Percentiles rank a stretch among this genome's conserved stretches.
Evolutionary conservation across 176 grass and related monocot species (phyloP).

Genomic region (Hordeum vulgare): MorexV3_pseudomolecules_assembly NC_058520.1:277958706-277959205

Average conservation of each 20-base stretch:
- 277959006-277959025: conserved; percentile 5
- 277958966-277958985: background rate
- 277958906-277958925: background rate
- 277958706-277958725: conserved; percentile 62
- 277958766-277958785: background rate
- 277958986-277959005: background rate
- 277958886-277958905: background rate
- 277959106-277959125: background rate
- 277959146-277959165: background rate
- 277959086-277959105: background rate
- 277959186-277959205: background rate
- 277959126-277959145: conserved; percentile 12
- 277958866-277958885: background rate
- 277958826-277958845: background rate
- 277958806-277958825: background rate
- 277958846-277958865: background rate
- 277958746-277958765: conserved; percentile 59
- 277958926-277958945: background rate
- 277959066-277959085: conserved; percentile 2
- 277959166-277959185: background rate
- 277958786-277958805: background rate
- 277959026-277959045: conserved; percentile 11
- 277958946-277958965: background rate
- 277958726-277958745: conserved; percentile 50
- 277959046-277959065: background rate